Conservation (phyloP, 768 basidiomycete species). For the Coprinopsis sp. region DNA sequence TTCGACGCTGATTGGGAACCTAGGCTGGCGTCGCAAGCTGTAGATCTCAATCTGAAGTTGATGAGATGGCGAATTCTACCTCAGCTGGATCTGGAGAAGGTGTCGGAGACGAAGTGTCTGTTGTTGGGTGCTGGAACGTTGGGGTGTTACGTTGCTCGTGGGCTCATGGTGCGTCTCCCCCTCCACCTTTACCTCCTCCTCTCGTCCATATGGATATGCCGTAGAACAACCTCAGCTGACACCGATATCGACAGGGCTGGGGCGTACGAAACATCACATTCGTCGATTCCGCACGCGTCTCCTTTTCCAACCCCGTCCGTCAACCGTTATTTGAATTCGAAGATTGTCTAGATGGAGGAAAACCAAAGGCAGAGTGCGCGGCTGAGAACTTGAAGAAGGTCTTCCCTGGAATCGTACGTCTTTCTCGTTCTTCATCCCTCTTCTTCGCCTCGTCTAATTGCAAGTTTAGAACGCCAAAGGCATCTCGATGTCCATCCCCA, state of each 20-base stretch:
- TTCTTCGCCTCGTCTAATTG: background rate
- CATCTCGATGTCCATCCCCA: slow-evolving; percentile 77
- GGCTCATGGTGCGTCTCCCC: slow-evolving; percentile 83
- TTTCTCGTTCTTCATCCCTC: background rate
- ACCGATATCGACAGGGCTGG: slow-evolving; percentile 64
- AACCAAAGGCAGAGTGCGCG: slow-evolving; percentile 89
- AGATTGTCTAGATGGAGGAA: slow-evolving; percentile 89
- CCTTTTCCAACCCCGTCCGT: slow-evolving; percentile 96
- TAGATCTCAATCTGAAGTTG: slow-evolving; percentile 95
- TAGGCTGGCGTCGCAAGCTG: slow-evolving; percentile 92
- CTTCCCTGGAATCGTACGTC: slow-evolving; percentile 85
- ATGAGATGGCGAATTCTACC: slow-evolving; percentile 98
- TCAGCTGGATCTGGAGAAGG: slow-evolving; percentile 79
- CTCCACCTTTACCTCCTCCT: no score
- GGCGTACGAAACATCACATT: slow-evolving; percentile 92
- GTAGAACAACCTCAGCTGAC: background rate
- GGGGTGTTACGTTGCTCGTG: slow-evolving; percentile 92
- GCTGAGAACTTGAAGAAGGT: slow-evolving; percentile 82
- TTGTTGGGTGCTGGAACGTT: slow-evolving; percentile 94
- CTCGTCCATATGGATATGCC: background rate
- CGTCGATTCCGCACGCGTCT: slow-evolving; percentile 86
- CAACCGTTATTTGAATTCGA: slow-evolving; percentile 96
- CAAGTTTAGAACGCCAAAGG: slow-evolving; percentile 75
- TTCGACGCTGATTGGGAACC: background rate
- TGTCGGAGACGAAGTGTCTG: slow-evolving; percentile 74